Base-by-base conservation (phyloP, 768 basidiomycete genomes). In the Vishniacozyma victoriae region DNA sequence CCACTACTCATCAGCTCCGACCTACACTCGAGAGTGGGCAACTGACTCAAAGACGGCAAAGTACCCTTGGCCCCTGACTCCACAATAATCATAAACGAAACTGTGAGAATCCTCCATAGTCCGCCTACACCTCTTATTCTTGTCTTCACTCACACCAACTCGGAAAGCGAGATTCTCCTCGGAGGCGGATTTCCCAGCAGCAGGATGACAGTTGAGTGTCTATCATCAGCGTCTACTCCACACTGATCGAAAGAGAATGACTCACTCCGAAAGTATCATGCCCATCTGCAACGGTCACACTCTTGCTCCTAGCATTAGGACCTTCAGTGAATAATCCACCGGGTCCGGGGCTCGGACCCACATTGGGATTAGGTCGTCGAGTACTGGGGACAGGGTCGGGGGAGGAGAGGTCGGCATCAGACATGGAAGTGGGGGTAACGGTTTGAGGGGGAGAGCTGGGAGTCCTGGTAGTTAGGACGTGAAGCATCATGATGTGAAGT, bases 51-150 rank as follows among this genome's bases (percentile, higher is more conserved):
- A 99, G 37, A 99, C 82, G 5, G 93, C 93, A 70, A 93, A 97
- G 77, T 95, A 97, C 6, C 92, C 95, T 70, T 99, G 95, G 0
- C 95, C 95, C 36, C 85, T 81, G 16, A 97, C 77, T 27, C 82
- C 81, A 29, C 82, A 90, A 70, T 87, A 99, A 69, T 97, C 92
- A 54, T 92, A 86, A 50, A 97, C 83, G 64, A 96, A 95, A 19
- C 90, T 89, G 71, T 97, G 91, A 5, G 89, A 82, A 70, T 97
- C 95, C 73, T 97, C 95, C 95, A 97, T 97, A 41, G 85, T 87
- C 55, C 93, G 78, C 53, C 95, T 77, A 46, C 85, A 79, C 39
- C 91, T 88, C 72, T 84, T 90, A 74, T 76, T 76, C 45, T 71
- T 58, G 54, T 95, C 89, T 60, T 93, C 90, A 27, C 83, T 76